These are phyloP conservation scores for Globisporangium echinulatum DNA, from an alignment of 352 stramenopile genomes.

Conservation along the genomic window DNA sequence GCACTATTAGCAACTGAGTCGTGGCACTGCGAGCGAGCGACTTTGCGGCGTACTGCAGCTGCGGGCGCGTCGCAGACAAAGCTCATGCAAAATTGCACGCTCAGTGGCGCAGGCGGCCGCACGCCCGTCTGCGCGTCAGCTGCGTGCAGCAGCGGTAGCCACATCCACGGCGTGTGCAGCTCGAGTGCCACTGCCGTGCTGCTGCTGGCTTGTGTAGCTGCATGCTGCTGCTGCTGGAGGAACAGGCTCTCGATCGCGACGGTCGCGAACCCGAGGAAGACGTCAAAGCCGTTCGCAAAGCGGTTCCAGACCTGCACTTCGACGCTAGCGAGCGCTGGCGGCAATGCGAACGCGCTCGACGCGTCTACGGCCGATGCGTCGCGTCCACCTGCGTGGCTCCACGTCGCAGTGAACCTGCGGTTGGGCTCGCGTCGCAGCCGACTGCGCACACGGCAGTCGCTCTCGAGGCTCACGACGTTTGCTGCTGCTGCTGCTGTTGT, in stretches of 20 bases:
- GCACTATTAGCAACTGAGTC: not conserved
- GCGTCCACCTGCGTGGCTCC: conserved; percentile 6
- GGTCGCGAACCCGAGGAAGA: conserved; percentile 39
- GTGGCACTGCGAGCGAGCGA: not conserved
- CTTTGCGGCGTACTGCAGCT: conserved; percentile 18
- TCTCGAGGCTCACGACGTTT: conserved; percentile 10
- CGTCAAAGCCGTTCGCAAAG: conserved; percentile 44
- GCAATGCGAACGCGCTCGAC: conserved; percentile 15
- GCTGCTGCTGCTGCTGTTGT: not conserved
- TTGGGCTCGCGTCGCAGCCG: conserved; percentile 19
- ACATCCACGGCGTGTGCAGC: conserved; percentile 21
- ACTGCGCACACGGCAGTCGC: not conserved
- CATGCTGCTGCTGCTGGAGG: conserved; percentile 14
- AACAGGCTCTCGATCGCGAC: conserved; percentile 23
- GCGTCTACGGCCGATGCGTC: not conserved
- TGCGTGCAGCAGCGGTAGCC: conserved; percentile 29
- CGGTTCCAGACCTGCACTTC: conserved; percentile 65
- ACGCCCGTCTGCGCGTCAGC: conserved; percentile 11
- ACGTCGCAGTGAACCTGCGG: conserved; percentile 36
- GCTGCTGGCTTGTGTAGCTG: not conserved
- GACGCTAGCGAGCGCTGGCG: conserved; percentile 28
- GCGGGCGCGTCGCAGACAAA: conserved; percentile 26
- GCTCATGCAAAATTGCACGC: conserved; percentile 28
- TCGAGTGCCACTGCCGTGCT: not conserved
- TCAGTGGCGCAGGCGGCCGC: conserved; percentile 16